Conservation (phyloP, 2,329 filamentous ascomycete species). For the Sporothrix dimorphospora region DNA sequence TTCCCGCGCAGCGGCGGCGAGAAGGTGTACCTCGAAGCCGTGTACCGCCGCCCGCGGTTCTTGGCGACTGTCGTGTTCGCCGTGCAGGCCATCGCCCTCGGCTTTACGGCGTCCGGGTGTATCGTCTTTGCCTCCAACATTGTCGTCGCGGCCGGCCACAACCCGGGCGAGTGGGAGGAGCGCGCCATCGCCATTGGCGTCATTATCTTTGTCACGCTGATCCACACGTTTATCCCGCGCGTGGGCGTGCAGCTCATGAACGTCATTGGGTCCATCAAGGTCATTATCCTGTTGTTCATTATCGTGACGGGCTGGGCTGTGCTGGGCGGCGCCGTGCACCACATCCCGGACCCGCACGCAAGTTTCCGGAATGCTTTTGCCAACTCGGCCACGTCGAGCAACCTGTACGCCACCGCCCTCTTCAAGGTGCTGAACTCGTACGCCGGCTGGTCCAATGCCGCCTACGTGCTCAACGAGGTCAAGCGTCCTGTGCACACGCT, state of each 20-base stretch:
- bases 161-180: slow-evolving; percentile 57
- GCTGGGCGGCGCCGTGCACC: slow-evolving; percentile 52
- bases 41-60: slow-evolving; percentile 61
- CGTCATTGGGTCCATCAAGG: slow-evolving; percentile 62
- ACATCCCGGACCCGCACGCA: slow-evolving; percentile 52
- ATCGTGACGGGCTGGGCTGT: slow-evolving; percentile 64
- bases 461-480: slow-evolving; percentile 67
- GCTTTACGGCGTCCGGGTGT: slow-evolving; percentile 34
- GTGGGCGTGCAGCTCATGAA: slow-evolving; percentile 64
- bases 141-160: slow-evolving; percentile 53
- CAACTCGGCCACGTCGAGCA: slow-evolving; percentile 47
- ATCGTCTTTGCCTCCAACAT: slow-evolving; percentile 43
- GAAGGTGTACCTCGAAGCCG: slow-evolving; percentile 68
- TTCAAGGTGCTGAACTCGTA: slow-evolving; percentile 64
- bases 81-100: slow-evolving; percentile 39
- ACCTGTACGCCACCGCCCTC: slow-evolving; percentile 58
- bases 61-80: slow-evolving; percentile 63
- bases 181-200: slow-evolving; percentile 60
- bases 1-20: slow-evolving; percentile 66
- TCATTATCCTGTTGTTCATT: slow-evolving; percentile 62
- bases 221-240: slow-evolving; percentile 59
- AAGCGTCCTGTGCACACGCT: slow-evolving; percentile 67
- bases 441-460: slow-evolving; percentile 65
- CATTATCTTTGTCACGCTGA: slow-evolving; percentile 56
- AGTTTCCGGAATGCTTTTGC: slow-evolving; percentile 62